phyloP scores from a whole-genome alignment of 2,329 filamentous ascomycete species.

The Aspergillus sp. region DNA sequence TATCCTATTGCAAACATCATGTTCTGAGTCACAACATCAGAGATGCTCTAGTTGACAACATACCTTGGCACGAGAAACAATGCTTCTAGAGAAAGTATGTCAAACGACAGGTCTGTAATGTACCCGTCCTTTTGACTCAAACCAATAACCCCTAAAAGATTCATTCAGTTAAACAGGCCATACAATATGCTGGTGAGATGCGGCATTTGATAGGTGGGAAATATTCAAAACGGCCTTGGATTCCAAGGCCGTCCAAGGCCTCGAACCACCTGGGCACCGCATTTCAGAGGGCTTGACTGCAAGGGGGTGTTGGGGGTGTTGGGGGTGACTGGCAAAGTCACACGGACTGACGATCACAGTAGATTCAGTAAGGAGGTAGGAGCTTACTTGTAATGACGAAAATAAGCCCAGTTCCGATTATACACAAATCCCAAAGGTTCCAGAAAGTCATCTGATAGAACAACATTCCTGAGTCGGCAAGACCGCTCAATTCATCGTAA shows the following conservation, averaged over 20 bases:
- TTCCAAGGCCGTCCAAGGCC: too few species aligned
- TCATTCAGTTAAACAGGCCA: neutral
- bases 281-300: neutral
- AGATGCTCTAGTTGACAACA: slow-evolving; percentile 10
- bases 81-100: slow-evolving; percentile 84
- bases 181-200: neutral
- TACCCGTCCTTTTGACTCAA: slow-evolving; percentile 58
- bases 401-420: slow-evolving; percentile 69
- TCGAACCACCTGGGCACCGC: neutral
- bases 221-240: neutral
- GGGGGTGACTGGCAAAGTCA: neutral
- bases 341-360: neutral
- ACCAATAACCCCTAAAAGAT: slow-evolving; percentile 61
- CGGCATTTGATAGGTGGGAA: neutral
- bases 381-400: slow-evolving; percentile 72
- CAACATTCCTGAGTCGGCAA: slow-evolving; percentile 79
- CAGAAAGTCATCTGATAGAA: slow-evolving; percentile 84
- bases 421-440: slow-evolving; percentile 72
- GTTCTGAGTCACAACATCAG: slow-evolving; percentile 11
- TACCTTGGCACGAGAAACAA: slow-evolving; percentile 80
- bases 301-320: neutral
- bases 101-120: slow-evolving; percentile 78
- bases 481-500: slow-evolving; percentile 83
- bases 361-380: neutral
- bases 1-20: slow-evolving; percentile 54